Evolutionary conservation across 768 basidiomycete species (phyloP), one percentile per base, ranked within the genome.

Genomic region (Lentinula lateritia): DNA sequence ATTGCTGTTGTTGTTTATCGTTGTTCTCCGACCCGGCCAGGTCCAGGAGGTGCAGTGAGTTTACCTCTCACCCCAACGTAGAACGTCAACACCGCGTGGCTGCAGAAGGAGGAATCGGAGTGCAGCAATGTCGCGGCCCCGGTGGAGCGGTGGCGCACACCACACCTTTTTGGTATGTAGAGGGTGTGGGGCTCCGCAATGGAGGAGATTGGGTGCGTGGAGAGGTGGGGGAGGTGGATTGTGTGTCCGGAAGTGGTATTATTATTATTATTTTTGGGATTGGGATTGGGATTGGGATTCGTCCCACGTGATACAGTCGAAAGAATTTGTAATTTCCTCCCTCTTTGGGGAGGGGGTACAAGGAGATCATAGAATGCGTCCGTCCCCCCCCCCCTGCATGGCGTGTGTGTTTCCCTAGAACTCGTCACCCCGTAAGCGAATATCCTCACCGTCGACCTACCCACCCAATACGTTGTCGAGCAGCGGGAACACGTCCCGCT

Each of bases 371-470:
- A 95, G 2, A 90, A 88, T 63, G 95, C 92, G 68, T 95, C 94
- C 93, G 35, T 91, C n/a, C n/a, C n/a, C 80, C 1, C 77, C 54
- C 41, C 94, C 93, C 74, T 95, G 93, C 91, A 96, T 95, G n/a
- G n/a, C 0, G 94, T 95, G 72, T 93, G 85, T 0, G 93, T 95
- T 77, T 94, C 95, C 16, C 93, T 93, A 5, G 90, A 92, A 1
- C 91, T 93, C 10, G 92, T 95, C 12, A 95, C 93, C 6, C 93
- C 93, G 72, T 95, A 95, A 0, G 92, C 90, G 65, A 95, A 94
- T 12, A 95, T 85, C 9, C 92, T 93, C 3, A 92, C 87, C 5
- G 89, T 93, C 28, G 36, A 50, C 5, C n/a, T n/a, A n/a, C n/a
- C 59, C 59, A 6, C 23, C 16, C 20, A 52, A 28, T n/a, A 52